Evolutionary conservation across 495 filamentous ascomycete genomes (phyloP).

Genomic region (Recurvomyces mirabilis): DNA sequence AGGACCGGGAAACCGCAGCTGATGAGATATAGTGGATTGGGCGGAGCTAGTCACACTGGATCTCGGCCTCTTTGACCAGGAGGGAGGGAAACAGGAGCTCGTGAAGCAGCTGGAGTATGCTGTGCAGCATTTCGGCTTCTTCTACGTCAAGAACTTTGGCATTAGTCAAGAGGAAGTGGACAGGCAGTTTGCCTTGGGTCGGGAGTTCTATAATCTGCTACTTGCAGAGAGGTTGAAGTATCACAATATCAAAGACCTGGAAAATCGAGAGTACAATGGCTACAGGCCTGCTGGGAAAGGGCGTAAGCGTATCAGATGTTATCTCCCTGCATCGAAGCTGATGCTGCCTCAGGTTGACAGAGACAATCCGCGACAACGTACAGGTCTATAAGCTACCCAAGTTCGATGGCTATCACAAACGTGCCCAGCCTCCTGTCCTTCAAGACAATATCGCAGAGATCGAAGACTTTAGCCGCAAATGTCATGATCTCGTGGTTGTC

Average conservation of each 20-base stretch:
- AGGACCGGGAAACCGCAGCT: background rate
- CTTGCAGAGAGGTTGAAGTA: constrained; percentile 4
- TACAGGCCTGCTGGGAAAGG: background rate
- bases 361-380: constrained; percentile 1
- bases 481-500: constrained; percentile 33
- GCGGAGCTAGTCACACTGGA: constrained; percentile 47
- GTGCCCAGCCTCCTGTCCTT: constrained; percentile 4
- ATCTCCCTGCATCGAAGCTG: background rate
- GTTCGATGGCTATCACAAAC: constrained; percentile 7
- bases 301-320: background rate
- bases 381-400: constrained; percentile 12
- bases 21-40: constrained; percentile 26
- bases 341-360: background rate
- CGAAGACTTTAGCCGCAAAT: constrained; percentile 36
- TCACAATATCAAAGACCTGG: constrained; percentile 1
- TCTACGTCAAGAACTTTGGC: constrained; percentile 45
- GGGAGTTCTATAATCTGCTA: constrained; percentile 41
- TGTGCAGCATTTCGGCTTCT: constrained; percentile 31
- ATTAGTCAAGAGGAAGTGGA: constrained; percentile 45
- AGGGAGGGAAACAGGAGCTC: constrained; percentile 42
- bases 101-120: constrained; percentile 46
- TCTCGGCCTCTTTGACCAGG: constrained; percentile 37
- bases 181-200: constrained; percentile 44
- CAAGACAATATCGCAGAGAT: constrained; percentile 29
- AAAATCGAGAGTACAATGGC: constrained; percentile 1